A percentile compares a stretch with the other conserved stretches of the same genome.
These are phyloP conservation scores for Baudoinia panamericana DNA, from an alignment of 495 filamentous ascomycete species.

Conservation along the genomic window DNA sequence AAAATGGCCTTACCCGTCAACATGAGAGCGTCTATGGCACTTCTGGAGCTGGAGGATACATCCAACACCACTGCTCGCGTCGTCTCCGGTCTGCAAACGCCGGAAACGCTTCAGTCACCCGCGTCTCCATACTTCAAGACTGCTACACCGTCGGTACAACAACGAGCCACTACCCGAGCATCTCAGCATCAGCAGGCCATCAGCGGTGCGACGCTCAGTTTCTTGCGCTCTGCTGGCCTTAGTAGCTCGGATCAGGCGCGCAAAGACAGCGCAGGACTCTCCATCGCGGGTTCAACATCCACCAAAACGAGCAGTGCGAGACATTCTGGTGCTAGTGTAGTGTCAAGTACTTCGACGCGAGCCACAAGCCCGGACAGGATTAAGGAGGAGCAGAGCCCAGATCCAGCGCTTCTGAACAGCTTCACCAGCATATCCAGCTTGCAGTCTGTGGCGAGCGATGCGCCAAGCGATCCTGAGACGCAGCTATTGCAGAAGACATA, in stretches of 20 bases:
- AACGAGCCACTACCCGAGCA: no score
- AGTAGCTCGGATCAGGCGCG: background rate
- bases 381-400: constrained; percentile 26
- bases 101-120: background rate
- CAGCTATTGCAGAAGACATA: constrained; percentile 72
- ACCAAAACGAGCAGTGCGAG: constrained; percentile 62
- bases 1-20: constrained; percentile 13
- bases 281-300: constrained; percentile 51
- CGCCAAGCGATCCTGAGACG: constrained; percentile 64
- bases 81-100: background rate
- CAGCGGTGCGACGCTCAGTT: background rate
- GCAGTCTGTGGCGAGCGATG: constrained; percentile 38
- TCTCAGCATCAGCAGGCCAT: background rate
- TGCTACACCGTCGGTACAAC: no score
- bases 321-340: constrained; percentile 66
- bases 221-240: background rate
- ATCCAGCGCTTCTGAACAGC: constrained; percentile 26
- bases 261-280: constrained; percentile 33
- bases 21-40: no score
- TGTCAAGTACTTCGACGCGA: constrained; percentile 74
- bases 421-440: constrained; percentile 30
- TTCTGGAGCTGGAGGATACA: no score
- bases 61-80: background rate
- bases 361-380: constrained; percentile 74
- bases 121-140: background rate